Evolutionary conservation across 2,329 filamentous ascomycete genomes (phyloP), one percentile per base, ranked within the genome.

Genomic region (Pseudodiploospora longispora): DNA sequence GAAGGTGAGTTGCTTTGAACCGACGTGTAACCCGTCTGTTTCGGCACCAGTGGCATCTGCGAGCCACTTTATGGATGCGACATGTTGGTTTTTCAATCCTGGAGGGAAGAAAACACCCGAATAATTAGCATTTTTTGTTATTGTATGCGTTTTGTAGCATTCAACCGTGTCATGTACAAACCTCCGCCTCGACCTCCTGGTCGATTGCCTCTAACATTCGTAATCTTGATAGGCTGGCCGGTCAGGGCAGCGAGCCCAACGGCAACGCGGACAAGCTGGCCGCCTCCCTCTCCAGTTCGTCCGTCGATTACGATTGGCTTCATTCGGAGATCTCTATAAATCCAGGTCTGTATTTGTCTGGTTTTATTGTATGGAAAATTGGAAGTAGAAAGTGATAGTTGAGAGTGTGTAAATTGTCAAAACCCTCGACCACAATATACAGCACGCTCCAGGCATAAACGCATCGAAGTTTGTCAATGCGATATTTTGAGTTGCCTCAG

Each of bases 81-180:
- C 71, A 50, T 83, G 80, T 52, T 83, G 79, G 1, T 69, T 69
- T 54, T 80, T 81, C 30, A 83, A 66, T 28, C 79, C 78, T 78
- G 47, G 19, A 33, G 39, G 19, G 30, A 3, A 10, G 8, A 30
- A 27, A 42, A 6, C 10, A 33, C 29, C 7, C 1, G 1, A 4
- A 3, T 28, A 7, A 40, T 6, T 33, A 29, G 27, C 27, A 19
- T 7, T 27, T 10, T 30, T 4, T 43, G 38, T 12, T 3, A 30
- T 30, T 30, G 27, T 36, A 9, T 10, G 9, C 44, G 34, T 30
- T 19, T 19, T 19, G 19, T 3, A 19, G 19, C 19, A 19, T 19
- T 19, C 19, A 19, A 19, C 19, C 19, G 19, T 19, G 19, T 19
- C 19, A 19, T 19, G 19, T 19, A 52, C 54, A 36, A 34, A 64